Evolutionary conservation across 2,329 filamentous ascomycete genomes (phyloP), one percentile per base, ranked within the genome.

Genomic region (Cordyceps pruinosa): DNA sequence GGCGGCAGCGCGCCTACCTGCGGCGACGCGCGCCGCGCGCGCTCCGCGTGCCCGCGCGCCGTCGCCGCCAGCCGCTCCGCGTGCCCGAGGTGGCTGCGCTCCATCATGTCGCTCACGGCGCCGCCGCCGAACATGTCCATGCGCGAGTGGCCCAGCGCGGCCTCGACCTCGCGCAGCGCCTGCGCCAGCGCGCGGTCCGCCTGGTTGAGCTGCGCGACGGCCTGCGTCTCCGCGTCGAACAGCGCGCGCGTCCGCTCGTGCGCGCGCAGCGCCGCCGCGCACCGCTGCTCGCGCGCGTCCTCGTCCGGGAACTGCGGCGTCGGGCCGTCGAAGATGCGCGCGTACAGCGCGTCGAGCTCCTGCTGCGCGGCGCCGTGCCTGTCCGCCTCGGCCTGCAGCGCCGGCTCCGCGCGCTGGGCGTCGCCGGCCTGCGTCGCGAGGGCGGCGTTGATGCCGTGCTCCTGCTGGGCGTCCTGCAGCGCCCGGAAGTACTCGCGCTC

Each of bases 401-500:
- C 68, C 0, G 39, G 42, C 39, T 67, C 68, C 2, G 68, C 70
- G 17, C 63, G 60, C 15, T 70, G 61, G 0, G 80, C 79, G 3
- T 76, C 69, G 0, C 65, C 60, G 1, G 78, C 69, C 57, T 77
- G 72, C 1, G 51, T 51, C 5, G 69, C 66, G 3, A 83, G 63
- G 52, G 70, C 68, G 2, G 72, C 69, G 37, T 75, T 71, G 49
- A 73, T 63, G 39, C 75, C 72, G 46, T 75, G 72, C 42, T 76
- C 74, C 25, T 75, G 70, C 25, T 77, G 72, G 58, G 78, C 72
- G 30, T 75, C 67, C 58, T 81, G 75, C 47, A 81, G 71, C 0
- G 75, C 80, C 46, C 79, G 75, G 26, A 80, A 72, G 65, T 82
- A 84, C 60, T 83, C 80, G 44, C 70, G 68, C 65, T 83, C 80